A percentile compares a stretch with the other conserved stretches of the same genome.
Evolutionary conservation across 805 yeast genomes (phyloP).

Genomic region (Candida wancherniae): DNA sequence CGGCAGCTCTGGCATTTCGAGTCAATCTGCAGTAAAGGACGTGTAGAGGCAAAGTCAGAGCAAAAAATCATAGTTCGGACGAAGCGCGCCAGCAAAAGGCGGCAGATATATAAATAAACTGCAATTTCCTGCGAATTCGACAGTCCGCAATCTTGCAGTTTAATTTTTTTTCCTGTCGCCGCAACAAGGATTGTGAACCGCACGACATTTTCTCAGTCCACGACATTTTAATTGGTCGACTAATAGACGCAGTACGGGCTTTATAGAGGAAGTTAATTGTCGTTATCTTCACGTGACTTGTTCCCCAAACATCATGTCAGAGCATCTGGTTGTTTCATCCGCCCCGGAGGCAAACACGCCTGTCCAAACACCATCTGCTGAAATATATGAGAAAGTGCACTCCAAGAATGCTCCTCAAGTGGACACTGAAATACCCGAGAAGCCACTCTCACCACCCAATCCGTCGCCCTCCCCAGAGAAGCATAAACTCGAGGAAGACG

Average conservation of each 20-base stretch:
- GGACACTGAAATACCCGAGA: constrained; percentile 23
- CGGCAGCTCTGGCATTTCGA: too few species aligned
- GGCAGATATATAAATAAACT: constrained; percentile 19
- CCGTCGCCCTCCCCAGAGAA: constrained; percentile 42
- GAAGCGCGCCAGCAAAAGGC: constrained; percentile 18
- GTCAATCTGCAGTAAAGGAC: constrained; percentile 13
- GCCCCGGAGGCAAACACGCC: constrained; percentile 34
- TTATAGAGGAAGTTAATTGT: too few species aligned
- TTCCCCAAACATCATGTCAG: constrained; percentile 23
- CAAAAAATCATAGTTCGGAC: constrained; percentile 7
- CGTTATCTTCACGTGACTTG: constrained; percentile 14
- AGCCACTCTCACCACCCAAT: constrained; percentile 42
- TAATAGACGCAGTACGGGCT: too few species aligned
- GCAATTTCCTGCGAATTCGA: constrained; percentile 18
- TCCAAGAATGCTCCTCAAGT: constrained; percentile 5
- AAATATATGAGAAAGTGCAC: constrained; percentile 23
- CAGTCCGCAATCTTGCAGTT: constrained; percentile 14
- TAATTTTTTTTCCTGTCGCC: constrained; percentile 11
- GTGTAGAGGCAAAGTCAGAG: constrained; percentile 11
- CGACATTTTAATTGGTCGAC: background rate
- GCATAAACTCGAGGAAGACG: constrained; percentile 27
- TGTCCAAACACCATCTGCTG: constrained; percentile 37
- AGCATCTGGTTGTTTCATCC: constrained; percentile 15
- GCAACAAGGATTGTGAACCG: constrained; percentile 11
- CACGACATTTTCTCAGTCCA: constrained; percentile 9